Base-by-base conservation (phyloP, 148 eudicot species). In the Fagopyrum homotropicum region DNA sequence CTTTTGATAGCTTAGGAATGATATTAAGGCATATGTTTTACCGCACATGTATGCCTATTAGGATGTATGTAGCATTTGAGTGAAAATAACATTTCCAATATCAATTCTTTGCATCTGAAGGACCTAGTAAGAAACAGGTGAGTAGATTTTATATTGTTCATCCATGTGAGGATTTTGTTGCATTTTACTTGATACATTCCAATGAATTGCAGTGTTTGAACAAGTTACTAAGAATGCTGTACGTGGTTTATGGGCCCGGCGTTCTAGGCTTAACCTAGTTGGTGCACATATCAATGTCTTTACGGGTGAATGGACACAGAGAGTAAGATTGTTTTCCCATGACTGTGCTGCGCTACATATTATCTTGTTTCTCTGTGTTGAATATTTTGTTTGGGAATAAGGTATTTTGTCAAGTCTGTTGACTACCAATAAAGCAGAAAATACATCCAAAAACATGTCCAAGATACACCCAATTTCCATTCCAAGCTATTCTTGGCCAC, bases 161-260 rank as follows among this genome's bases (percentile, higher is more conserved):
- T 63, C 15, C 8, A 19, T 59, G 35, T 59, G 30, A 12, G 46
- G 15, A 15, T 66, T 12, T 66, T 35, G 46, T 66, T 66, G 9
- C 46, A 66, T 40, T 66, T 35, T 12, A 66, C 30, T 14, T 66
- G 47, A 29, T 43, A 66, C 71, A 63, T 75, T 17, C 61, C 14
- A 54, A 73, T 79, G 59, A 46, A 76, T 72, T 88, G 88, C 88
- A 95, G 98, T 95, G 83, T 95, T 86, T 84, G 97, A 92, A 83
- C 87, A 92, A 86, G 98, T 90, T 76, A 86, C 98, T n/a, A 95
- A 92, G 86, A 95, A 95, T 89, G 96, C 98, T n/a, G 98, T 95
- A 72, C 97, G 83, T 69, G 98, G 97, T 54, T 75, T 95, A 74
- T 95, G 98, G 98, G 96, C 97, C 74, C 93, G 93, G 7, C 93